Evolutionary conservation across 179 eudicot species (phyloP).

Genomic region (Heliamphora pulchella): DNA sequence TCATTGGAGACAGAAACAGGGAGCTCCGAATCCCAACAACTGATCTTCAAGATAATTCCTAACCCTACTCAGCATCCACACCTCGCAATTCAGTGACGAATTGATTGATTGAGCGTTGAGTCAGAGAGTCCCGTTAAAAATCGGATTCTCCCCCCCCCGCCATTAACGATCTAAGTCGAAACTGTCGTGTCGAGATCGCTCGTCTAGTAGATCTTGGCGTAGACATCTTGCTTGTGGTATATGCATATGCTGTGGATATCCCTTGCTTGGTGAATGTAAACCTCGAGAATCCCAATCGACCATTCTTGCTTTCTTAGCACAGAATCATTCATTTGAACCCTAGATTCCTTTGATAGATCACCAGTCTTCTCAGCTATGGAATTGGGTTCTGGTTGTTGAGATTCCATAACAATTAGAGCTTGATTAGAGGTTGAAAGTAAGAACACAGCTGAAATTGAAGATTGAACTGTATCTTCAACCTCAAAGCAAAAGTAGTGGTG

Average conservation of each 20-base stretch:
- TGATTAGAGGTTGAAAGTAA: not conserved
- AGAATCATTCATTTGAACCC: not conserved
- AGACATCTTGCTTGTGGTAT: constrained; percentile 86
- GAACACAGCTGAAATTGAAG: not conserved
- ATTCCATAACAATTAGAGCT: not conserved
- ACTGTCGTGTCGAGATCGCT: constrained; percentile 59
- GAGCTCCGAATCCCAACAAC: constrained; percentile 60
- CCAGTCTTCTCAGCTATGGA: not conserved
- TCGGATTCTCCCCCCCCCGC: constrained; percentile 78
- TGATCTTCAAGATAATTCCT: constrained; percentile 89
- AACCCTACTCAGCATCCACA: constrained; percentile 96
- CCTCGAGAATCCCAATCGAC: constrained; percentile 61
- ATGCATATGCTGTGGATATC: constrained; percentile 88
- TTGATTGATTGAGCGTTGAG: constrained; percentile 50
- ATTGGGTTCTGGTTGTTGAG: constrained; percentile 1
- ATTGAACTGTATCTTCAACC: not conserved
- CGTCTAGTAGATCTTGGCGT: constrained; percentile 73
- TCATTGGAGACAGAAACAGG: constrained; percentile 33
- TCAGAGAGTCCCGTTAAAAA: constrained; percentile 57
- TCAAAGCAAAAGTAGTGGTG: no score
- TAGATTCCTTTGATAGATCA: not conserved
- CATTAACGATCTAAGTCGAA: constrained; percentile 74
- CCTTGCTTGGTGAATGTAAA: constrained; percentile 63
- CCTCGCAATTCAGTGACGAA: constrained; percentile 76
- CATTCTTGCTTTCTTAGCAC: constrained; percentile 20